Evolutionary conservation across 768 basidiomycete species (phyloP), one percentile per base, ranked within the genome.

Genomic region (Russula sp.): DNA sequence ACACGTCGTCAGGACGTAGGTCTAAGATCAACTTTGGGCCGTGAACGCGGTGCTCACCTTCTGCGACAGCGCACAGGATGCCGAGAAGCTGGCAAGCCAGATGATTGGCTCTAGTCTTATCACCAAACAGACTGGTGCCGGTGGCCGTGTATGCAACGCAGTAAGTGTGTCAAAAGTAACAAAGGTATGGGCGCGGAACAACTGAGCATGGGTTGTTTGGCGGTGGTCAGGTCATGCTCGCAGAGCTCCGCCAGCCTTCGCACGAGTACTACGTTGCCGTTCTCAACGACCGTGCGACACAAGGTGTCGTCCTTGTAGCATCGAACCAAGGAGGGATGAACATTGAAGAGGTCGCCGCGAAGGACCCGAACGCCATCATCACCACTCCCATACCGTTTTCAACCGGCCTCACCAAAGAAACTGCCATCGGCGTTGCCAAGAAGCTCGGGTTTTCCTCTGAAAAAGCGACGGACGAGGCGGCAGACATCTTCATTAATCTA

Each of bases 261-360:
- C 97, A 99, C 74, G 97, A 99, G 75, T 98, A 98, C 81, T 99
- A 99, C 72, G 90, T 95, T 57, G 97, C 97, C 16, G 85, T 98
- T 36, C 84, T 99, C 60, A 98, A 98, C 73, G 97, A 99, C 81
- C 92, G 97, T 69, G 84, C 83, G 16, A 80, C 88, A 7, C 88
- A 93, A 65, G 89, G 91, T 16, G 91, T 94, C 50, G 97, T 98
- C 34, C 84, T 99, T 53, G 96, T 99, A 59, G 88, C 88, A 22
- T 98, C 97, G 50, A 82, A 83, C 22, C 94, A 98, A 73, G 97
- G 97, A 61, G 97, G 97, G 62, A 99, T 99, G 97, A 98, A 98
- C 78, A 99, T 99, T 72, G 97, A 99, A 76, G 97, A 99, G 72
- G 97, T 99, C 53, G 97, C 97, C 30, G 92, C 92, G 34, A 93